Conservation (phyloP, 768 basidiomycete genomes). For the Pulveroboletus sp. region DNA sequence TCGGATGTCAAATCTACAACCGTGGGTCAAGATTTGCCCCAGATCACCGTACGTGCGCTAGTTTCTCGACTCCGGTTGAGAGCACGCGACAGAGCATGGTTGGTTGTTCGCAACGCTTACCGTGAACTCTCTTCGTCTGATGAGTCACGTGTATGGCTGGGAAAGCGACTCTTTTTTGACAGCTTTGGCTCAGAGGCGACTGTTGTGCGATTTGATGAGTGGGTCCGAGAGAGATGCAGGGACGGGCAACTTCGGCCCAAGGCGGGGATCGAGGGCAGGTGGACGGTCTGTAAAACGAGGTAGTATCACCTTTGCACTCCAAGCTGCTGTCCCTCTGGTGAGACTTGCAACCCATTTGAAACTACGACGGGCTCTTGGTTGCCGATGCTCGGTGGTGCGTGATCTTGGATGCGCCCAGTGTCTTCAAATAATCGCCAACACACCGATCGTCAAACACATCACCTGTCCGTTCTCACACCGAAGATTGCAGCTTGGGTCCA, state of each 20-base stretch:
- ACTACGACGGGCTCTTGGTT: background rate
- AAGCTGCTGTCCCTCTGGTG: background rate
- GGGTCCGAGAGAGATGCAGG: conserved; percentile 42
- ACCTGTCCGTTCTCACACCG: background rate
- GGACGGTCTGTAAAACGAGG: conserved; percentile 55
- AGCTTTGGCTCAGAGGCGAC: conserved; percentile 28
- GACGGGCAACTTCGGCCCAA: conserved; percentile 50
- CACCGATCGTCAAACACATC: too few species aligned
- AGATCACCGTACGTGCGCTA: conserved; percentile 41
- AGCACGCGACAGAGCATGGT: conserved; percentile 54
- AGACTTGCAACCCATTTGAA: background rate
- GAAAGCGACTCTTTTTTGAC: conserved; percentile 43
- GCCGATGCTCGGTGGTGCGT: background rate
- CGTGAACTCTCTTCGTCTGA: conserved; percentile 46
- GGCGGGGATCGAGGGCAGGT: conserved; percentile 53
- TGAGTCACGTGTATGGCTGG: conserved; percentile 45
- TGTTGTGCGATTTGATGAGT: conserved; percentile 40
- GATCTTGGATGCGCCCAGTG: background rate
- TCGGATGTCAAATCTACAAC: background rate
- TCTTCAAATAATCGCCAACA: too few species aligned
- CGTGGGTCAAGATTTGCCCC: conserved; percentile 24
- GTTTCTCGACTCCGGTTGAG: conserved; percentile 46
- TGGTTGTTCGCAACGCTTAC: conserved; percentile 55
- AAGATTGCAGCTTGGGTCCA: background rate
- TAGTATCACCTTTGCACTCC: conserved; percentile 11